Evolutionary conservation across 2,329 filamentous ascomycete species (phyloP).

Genomic region (Stylonectria norvegica): DNA sequence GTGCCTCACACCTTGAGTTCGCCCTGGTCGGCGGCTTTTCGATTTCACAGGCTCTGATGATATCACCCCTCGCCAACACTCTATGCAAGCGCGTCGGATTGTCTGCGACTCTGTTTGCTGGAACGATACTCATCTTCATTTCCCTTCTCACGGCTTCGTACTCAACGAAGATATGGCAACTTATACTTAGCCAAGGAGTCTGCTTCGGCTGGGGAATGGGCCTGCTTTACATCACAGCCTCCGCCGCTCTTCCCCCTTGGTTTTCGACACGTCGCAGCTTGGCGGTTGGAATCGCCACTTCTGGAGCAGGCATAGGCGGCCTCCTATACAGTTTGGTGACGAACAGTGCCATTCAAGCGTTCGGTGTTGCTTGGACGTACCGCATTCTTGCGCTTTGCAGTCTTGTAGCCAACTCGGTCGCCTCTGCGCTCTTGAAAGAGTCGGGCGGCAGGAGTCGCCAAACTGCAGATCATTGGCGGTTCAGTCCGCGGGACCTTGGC

Average conservation of each 20-base stretch:
- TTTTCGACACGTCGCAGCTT: conserved; percentile 46
- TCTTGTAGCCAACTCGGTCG: conserved; percentile 1
- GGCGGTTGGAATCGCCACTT: conserved; percentile 4
- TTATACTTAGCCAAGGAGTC: conserved; percentile 68
- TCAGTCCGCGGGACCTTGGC: conserved; percentile 3
- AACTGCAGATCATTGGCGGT: not conserved
- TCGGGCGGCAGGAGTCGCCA: not conserved
- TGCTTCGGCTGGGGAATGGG: conserved; percentile 70
- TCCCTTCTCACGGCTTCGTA: conserved; percentile 67
- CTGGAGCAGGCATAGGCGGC: conserved; percentile 7
- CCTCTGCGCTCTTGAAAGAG: conserved; percentile 2
- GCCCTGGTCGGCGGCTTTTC: conserved; percentile 61
- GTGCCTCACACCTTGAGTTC: conserved; percentile 59
- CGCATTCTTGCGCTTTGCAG: conserved; percentile 6
- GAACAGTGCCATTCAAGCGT: conserved; percentile 1
- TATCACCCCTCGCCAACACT: conserved; percentile 62
- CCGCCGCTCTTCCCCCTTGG: conserved; percentile 64
- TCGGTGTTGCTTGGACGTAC: conserved; percentile 7
- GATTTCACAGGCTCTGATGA: conserved; percentile 48
- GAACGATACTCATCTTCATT: conserved; percentile 57
- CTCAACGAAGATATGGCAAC: conserved; percentile 62
- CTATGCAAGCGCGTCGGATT: conserved; percentile 59
- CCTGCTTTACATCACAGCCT: conserved; percentile 63
- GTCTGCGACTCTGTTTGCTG: conserved; percentile 57
- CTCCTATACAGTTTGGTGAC: conserved; percentile 4